A percentile compares a stretch with the other conserved stretches of the same genome.
Conservation (phyloP, 2,329 filamentous ascomycete species). For the Colletotrichum filicis region DNA sequence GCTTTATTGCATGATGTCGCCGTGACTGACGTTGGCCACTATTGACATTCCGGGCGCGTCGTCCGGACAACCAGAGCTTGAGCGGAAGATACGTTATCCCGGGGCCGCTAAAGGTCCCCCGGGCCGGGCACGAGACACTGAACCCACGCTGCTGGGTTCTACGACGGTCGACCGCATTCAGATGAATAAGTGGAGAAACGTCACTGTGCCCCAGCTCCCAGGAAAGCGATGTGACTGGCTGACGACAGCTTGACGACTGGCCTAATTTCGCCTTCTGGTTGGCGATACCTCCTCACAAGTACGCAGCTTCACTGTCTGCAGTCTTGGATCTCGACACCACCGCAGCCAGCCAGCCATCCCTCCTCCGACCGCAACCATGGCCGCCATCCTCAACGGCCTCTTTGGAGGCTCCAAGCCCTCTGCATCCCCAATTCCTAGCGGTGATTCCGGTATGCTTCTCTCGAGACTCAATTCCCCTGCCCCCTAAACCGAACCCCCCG, state of each 20-base stretch:
- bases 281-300: constrained; percentile 32
- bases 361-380: constrained; percentile 54
- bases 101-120: constrained; percentile 4
- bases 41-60: constrained; percentile 25
- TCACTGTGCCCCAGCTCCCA: constrained; percentile 30
- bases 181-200: constrained; percentile 17
- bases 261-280: constrained; percentile 31
- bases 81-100: constrained; percentile 13
- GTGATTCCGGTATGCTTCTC: constrained; percentile 70
- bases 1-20: not conserved
- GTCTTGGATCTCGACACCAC: constrained; percentile 35
- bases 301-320: constrained; percentile 34
- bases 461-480: constrained; percentile 22
- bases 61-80: constrained; percentile 10
- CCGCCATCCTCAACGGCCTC: constrained; percentile 73
- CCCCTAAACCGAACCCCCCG: not conserved
- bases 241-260: constrained; percentile 29
- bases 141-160: constrained; percentile 2
- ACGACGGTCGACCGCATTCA: constrained; percentile 21
- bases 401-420: constrained; percentile 75
- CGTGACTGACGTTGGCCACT: constrained; percentile 20
- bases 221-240: constrained; percentile 32
- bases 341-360: constrained; percentile 36
- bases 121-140: not conserved
- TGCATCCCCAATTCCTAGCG: constrained; percentile 59